Base-by-base conservation (phyloP, 164 flowering plant genomes). In the Magnolia kwangsiensis region DNA sequence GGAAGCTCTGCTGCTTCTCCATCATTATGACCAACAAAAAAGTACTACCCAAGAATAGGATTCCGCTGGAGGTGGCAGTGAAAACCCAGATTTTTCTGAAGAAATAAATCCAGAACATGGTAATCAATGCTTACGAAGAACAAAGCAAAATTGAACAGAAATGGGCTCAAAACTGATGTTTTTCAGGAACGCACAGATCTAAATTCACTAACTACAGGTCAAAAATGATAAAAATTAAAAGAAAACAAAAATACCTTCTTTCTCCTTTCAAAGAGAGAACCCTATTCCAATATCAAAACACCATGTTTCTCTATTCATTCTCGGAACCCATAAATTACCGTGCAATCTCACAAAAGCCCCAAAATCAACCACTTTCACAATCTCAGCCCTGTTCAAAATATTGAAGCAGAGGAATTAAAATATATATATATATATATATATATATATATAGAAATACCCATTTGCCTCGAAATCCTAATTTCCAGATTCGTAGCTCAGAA, bases 1-100 rank as follows among this genome's bases (percentile, higher is more conserved):
- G 29, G 29, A 73, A 73, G 29, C 68, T 73, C 14, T 63, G 68
- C 23, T 58, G 75, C 63, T 74, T 74, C 70, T 65, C 70, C 61
- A 50, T 64, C 50, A 68, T 10, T 49, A 8, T 11, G n/a, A 50
- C 2, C n/a, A 20, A 49, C 58, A 50, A 70, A 20, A 8, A 27
- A 27, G 29, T 27, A 19, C 29, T 21, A 66, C 69, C 69, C 4
- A 66, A 29, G 13, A 70, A 8, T n/a, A 10, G 14, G 49, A 70
- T 68, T 13, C 29, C 71, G 27, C 70, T 50, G 16, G 51, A 18
- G 18, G 45, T 2, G 24, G 27, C 8, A 19, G 18, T 7, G 49
- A 70, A 70, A n/a, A 45, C 13, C 58, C 72, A n/a, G 21, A 14
- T 3, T 50, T 70, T 9, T 45, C 55, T 49, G 72, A 70, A 29